phyloP scores from a whole-genome alignment of 441 rosid genomes.

The Cnidoscolus chayamansa region DNA sequence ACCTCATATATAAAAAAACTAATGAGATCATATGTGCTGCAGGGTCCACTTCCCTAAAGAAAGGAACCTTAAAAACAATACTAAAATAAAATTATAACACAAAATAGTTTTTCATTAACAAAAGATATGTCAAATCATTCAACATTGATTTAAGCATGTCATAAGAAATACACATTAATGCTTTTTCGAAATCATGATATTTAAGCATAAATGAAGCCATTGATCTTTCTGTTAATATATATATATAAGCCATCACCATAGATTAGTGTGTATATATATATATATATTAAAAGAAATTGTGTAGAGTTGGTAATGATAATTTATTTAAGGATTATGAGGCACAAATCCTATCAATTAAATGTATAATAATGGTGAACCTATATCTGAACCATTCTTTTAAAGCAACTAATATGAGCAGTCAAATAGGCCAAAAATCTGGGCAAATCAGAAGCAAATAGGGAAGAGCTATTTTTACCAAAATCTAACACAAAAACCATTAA shows the following conservation, averaged over 20 bases:
- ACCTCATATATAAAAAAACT: not conserved
- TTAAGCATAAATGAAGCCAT: not conserved
- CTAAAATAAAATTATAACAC: not conserved
- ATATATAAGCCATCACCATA: not conserved
- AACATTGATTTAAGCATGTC: not conserved
- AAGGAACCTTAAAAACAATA: not conserved
- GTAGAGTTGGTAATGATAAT: not conserved
- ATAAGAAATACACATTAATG: not conserved
- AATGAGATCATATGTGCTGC: not conserved
- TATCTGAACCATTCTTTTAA: conserved; percentile 7
- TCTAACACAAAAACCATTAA: conserved; percentile 9
- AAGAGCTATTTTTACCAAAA: conserved; percentile 3
- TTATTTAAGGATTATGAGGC: not conserved
- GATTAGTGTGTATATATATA: not conserved
- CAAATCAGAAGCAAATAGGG: not conserved
- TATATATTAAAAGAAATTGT: not conserved
- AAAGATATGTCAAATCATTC: not conserved
- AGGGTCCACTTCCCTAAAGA: not conserved
- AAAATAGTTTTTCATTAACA: not conserved
- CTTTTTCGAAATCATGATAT: not conserved
- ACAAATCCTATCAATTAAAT: not conserved
- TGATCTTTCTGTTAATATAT: not conserved
- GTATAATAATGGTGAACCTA: not conserved
- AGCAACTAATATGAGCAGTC: not conserved
- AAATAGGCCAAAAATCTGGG: conserved; percentile 7